Evolutionary conservation across 306 rosid genomes (phyloP).

Genomic region (Rosa rugosa): DNA sequence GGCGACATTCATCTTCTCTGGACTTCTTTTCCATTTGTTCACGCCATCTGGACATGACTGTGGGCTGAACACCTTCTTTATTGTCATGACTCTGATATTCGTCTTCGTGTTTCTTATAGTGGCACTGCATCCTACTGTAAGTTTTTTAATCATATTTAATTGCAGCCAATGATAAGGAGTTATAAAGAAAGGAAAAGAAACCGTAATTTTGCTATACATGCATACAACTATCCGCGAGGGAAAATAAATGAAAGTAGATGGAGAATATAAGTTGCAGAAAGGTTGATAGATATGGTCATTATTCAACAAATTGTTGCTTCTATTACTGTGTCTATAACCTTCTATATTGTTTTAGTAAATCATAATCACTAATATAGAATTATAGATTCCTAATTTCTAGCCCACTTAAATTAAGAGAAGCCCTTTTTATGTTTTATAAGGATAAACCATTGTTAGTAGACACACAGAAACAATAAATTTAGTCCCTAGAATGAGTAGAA

Average conservation of each 20-base stretch:
- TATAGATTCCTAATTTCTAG: background rate
- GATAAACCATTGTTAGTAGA: background rate
- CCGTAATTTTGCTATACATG: background rate
- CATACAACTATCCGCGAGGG: background rate
- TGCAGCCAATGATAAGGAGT: background rate
- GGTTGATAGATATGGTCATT: background rate
- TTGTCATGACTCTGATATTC: conserved; percentile 63
- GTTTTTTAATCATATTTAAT: conserved; percentile 30
- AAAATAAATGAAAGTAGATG: background rate
- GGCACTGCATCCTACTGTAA: conserved; percentile 95
- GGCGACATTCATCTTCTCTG: conserved; percentile 74
- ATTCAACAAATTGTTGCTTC: conserved; percentile 1
- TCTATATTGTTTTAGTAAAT: background rate
- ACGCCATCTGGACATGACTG: conserved; percentile 95
- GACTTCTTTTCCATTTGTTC: conserved; percentile 90
- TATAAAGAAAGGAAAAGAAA: background rate
- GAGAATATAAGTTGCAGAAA: background rate
- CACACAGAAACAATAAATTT: background rate
- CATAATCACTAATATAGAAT: background rate
- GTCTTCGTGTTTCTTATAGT: conserved; percentile 69
- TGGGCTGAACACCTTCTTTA: conserved; percentile 86
- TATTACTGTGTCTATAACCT: background rate
- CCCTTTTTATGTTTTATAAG: background rate
- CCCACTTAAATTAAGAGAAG: background rate
- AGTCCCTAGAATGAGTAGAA: background rate